These are phyloP conservation scores for Dictyostelium purpureum DNA, from an alignment of 78 protist genomes.

Conservation along the genomic window DNA sequence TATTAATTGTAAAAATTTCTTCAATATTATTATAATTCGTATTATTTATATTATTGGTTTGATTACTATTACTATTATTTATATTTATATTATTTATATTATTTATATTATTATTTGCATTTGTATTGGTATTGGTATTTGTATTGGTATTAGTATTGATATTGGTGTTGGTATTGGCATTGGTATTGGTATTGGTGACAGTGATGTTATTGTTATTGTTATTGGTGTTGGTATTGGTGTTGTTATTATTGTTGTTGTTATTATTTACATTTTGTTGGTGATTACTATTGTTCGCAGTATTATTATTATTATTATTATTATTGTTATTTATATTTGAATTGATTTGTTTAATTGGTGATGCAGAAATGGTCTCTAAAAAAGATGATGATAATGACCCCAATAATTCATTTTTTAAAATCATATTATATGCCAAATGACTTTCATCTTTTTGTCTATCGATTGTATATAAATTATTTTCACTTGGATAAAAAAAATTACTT, in stretches of 20 bases:
- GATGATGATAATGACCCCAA: not conserved
- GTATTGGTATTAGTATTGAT: not conserved
- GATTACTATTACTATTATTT: not conserved
- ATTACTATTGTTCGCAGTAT: not conserved
- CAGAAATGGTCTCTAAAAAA: not conserved
- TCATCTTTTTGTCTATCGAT: constrained; percentile 21
- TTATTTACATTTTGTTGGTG: not conserved
- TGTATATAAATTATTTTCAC: not conserved
- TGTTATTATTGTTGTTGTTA: not conserved
- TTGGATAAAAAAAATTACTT: not conserved
- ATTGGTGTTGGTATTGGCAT: not conserved
- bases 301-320: not conserved
- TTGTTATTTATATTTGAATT: not conserved
- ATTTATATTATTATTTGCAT: not conserved
- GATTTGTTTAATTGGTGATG: not conserved
- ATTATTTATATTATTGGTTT: not conserved
- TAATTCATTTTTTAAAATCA: constrained; percentile 54
- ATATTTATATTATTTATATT: not conserved
- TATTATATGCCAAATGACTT: constrained; percentile 46
- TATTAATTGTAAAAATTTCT: not conserved
- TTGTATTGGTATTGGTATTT: not conserved
- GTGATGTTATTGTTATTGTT: not conserved
- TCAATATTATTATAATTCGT: not conserved
- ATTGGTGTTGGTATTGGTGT: not conserved
- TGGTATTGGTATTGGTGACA: not conserved